A percentile compares a stretch with the other conserved stretches of the same genome.
phyloP scores from a whole-genome alignment of 1,284 basidiomycete genomes.

The Ceratobasidium theobromae region DNA sequence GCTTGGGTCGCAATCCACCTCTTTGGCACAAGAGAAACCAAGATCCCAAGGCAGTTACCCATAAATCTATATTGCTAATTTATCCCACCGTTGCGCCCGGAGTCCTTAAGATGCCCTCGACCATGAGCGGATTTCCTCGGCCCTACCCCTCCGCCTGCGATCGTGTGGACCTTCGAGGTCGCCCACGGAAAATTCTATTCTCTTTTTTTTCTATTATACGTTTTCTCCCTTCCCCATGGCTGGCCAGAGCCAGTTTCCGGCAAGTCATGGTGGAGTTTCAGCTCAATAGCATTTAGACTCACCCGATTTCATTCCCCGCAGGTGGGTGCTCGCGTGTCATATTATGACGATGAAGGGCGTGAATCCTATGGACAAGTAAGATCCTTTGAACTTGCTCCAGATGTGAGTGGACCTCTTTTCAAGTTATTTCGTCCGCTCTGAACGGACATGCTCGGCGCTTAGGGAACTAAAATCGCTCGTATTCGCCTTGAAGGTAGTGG shows the following conservation, averaged over 20 bases:
- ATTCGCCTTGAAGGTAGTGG: conserved; percentile 8
- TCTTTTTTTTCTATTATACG: not conserved
- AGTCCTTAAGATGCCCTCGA: not conserved
- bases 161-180: conserved; percentile 28
- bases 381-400: not conserved
- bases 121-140: conserved; percentile 1
- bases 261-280: conserved; percentile 5
- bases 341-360: conserved; percentile 18
- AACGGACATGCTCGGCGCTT: not conserved
- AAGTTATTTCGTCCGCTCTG: not conserved
- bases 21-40: too few species aligned
- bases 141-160: conserved; percentile 31
- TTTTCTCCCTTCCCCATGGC: conserved; percentile 5
- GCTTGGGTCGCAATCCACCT: too few species aligned
- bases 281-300: conserved; percentile 3
- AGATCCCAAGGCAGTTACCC: too few species aligned
- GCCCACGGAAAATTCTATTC: conserved; percentile 14
- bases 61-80: not conserved
- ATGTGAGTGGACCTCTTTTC: conserved; percentile 6
- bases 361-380: not conserved
- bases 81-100: not conserved
- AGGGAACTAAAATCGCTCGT: conserved; percentile 25
- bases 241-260: conserved; percentile 5
- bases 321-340: conserved; percentile 15
- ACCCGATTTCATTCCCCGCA: conserved; percentile 4